Base-by-base conservation (phyloP, 768 basidiomycete genomes). In the Agaricus sinodeliciosus region DNA sequence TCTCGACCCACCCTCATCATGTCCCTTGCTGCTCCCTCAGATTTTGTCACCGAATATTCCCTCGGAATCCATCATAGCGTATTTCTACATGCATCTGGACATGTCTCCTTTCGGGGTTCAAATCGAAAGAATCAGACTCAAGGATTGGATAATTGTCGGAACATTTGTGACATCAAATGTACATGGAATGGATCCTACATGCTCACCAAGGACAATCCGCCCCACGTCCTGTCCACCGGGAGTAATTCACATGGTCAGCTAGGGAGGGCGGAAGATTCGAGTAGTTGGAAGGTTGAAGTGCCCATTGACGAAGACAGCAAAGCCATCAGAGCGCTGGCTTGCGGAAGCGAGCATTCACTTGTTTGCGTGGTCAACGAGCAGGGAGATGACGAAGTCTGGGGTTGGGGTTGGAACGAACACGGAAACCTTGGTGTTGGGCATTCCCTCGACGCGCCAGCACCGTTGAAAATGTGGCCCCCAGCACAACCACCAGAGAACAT, bases 351-450 rank as follows among this genome's bases (percentile, higher is more conserved):
- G 66, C 94, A 97, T 66, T 78, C 90, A 3, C 67, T 96, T 8
- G 67, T 67, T 15, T 59, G 34, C 12, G 26, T 41, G 42, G 43
- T 43, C 12, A 19, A 26, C 18, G 49, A 42, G 39, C 43, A 48
- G 7, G 46, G 43, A 31, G 8, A 46, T 15, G 8, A 57, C 1
- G 76, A 79, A 57, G 77, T 94, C 0, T 89, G 82, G 80, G 89
- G 82, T 0, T 96, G 94, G 90, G 95, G 95, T 0, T 98, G 95
- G 94, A 98, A 97, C 65, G 95, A 98, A 66, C 95, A 97, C 63
- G 95, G 95, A 6, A 98, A 96, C 66, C 72, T 97, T 25, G 93
- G 90, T 0, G 62, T 81, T 19, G 85, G 83, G 0, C 71, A 75
- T 34, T 80, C 79, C 3, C 68, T 73, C 3, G 84, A 93, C 59